phyloP scores from a whole-genome alignment of 2,329 filamentous ascomycete genomes.

The Talaromyces marneffei region DNA sequence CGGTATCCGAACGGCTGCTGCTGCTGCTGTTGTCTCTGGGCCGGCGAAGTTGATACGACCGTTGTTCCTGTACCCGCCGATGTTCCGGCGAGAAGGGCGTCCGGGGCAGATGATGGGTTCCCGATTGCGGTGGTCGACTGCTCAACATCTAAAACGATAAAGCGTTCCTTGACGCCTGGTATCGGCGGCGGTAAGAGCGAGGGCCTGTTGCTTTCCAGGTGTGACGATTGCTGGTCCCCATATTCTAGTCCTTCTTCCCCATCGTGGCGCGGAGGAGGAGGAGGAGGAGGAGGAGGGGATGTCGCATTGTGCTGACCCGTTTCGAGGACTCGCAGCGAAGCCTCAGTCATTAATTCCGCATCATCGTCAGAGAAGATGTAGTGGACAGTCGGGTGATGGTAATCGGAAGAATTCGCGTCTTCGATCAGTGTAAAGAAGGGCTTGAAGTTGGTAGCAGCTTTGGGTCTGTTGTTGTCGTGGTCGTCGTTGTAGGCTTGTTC shows the following conservation, averaged over 20 bases:
- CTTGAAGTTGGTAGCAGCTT: constrained; percentile 52
- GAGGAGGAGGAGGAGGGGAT: constrained; percentile 29
- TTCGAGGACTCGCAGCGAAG: constrained; percentile 53
- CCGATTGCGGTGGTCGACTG: constrained; percentile 14
- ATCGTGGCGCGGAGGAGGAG: constrained; percentile 23
- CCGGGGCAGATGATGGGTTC: constrained; percentile 17
- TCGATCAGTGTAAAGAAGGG: constrained; percentile 83
- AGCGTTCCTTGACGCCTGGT: constrained; percentile 49
- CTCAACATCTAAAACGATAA: constrained; percentile 52
- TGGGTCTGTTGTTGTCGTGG: background rate
- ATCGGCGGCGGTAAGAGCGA: constrained; percentile 43
- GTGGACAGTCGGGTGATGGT: constrained; percentile 78
- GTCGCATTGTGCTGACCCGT: constrained; percentile 24
- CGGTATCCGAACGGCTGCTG: constrained; percentile 33
- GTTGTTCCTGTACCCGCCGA: constrained; percentile 17
- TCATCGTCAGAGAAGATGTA: constrained; percentile 95
- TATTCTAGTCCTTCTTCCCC: background rate
- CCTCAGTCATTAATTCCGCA: constrained; percentile 65
- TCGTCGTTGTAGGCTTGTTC: background rate
- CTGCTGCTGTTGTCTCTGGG: constrained; percentile 16
- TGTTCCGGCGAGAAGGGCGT: constrained; percentile 12
- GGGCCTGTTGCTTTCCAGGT: constrained; percentile 12
- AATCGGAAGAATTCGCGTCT: constrained; percentile 65
- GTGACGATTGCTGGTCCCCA: background rate
- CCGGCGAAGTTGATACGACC: constrained; percentile 23